Evolutionary conservation across 2,329 filamentous ascomycete genomes (phyloP).

Genomic region (Aspergillus tamarii): DNA sequence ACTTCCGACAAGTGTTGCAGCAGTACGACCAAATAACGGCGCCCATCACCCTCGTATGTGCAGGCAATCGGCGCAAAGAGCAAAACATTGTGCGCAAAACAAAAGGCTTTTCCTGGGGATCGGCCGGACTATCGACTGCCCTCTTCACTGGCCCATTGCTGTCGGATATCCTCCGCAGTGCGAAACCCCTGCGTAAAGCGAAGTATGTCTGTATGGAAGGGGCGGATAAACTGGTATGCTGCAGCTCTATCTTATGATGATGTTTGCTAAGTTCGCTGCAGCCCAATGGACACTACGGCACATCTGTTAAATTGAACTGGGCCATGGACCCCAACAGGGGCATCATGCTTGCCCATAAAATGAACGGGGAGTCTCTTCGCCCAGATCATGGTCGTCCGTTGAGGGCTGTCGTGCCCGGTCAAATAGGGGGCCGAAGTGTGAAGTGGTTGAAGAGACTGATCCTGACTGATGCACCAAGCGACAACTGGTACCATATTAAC

Average conservation of each 20-base stretch:
- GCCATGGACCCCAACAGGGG: constrained; percentile 80
- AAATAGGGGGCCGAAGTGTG: constrained; percentile 89
- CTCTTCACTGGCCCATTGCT: constrained; percentile 84
- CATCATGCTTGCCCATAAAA: constrained; percentile 84
- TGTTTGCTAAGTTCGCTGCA: constrained; percentile 30
- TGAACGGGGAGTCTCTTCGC: constrained; percentile 81
- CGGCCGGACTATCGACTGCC: constrained; percentile 83
- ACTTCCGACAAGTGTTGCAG: constrained; percentile 70
- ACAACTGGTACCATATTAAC: constrained; percentile 95
- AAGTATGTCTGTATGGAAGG: constrained; percentile 90
- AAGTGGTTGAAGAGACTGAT: constrained; percentile 89
- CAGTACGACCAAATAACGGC: constrained; percentile 82
- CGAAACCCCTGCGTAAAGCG: constrained; percentile 69
- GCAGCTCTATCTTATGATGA: background rate
- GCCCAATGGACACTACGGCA: constrained; percentile 88
- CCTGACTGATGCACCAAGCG: constrained; percentile 75
- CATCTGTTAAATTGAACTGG: constrained; percentile 86
- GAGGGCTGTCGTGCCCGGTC: constrained; percentile 80
- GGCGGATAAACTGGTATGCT: constrained; percentile 70
- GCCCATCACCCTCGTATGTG: constrained; percentile 87
- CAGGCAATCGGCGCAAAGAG: constrained; percentile 88
- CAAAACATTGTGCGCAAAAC: constrained; percentile 89
- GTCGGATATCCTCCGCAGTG: constrained; percentile 69
- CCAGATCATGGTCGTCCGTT: constrained; percentile 88
- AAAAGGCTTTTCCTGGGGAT: constrained; percentile 93